Base-by-base conservation (phyloP, 306 rosid genomes). In the Ochetophila trinervis region DNA sequence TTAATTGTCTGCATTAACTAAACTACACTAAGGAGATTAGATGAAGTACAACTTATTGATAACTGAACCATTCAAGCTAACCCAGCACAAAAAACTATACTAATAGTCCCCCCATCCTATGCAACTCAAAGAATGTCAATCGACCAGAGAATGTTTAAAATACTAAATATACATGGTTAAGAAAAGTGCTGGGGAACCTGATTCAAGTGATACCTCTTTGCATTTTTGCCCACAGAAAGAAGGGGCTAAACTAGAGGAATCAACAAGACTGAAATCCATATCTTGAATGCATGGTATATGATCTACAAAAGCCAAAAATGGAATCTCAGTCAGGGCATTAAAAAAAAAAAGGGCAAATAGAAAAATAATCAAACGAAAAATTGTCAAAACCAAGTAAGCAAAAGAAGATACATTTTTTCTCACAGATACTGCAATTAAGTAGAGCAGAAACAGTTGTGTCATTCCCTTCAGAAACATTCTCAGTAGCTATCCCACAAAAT, bases 171-270 rank as follows among this genome's bases (percentile, higher is more conserved):
- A 50, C 54, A 16, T 50, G 4, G 7, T n/a, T 17, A 50, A 6
- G 19, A 50, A 16, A 50, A 65, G 52, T 50, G 14, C 45, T 58
- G 18, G 48, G 40, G 64, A 53, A 22, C 36, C 36, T 12, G 37
- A 65, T 52, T 30, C 13, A 53, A 55, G 24, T 15, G 52, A 62
- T 86, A 90, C 99, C 99, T 94, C 92, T 85, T 82, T 83, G 86
- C 99, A 94, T 57, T 70, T 89, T 82, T 74, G 80, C 55, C 89
- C 96, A 78, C 99, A 94, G 73, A 90, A 88, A 30, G 76, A 72
- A 68, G 73, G 63, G 66, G 21, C 63, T 60, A 60, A 6, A 30
- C 44, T 49, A 79, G 65, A 72, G 69, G 73, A 59, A 72, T 76
- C 67, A 23, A 57, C 65, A 64, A 77, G 80, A 70, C 69, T 69